phyloP scores from a whole-genome alignment of 2,329 filamentous ascomycete species.

The Thermoascus crustaceus region DNA sequence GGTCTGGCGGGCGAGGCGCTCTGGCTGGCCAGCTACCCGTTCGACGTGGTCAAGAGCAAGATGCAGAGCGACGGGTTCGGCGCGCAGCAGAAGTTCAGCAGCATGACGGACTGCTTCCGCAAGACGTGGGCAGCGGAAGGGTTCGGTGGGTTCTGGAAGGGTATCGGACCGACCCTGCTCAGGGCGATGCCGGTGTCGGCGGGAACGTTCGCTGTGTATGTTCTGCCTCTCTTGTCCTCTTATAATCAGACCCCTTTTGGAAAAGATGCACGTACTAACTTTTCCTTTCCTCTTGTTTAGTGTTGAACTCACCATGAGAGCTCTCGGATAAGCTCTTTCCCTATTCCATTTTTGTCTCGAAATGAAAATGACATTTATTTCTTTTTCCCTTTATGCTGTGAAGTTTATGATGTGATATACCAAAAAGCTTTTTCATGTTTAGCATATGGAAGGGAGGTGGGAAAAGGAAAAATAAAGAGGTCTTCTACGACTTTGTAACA shows the following conservation, averaged over 20 bases:
- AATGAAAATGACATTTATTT: too few species aligned
- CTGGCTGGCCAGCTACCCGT: conserved; percentile 88
- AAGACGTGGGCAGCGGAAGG: conserved; percentile 76
- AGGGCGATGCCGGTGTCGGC: conserved; percentile 96
- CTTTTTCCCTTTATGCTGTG: neutral
- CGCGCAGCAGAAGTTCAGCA: conserved; percentile 59
- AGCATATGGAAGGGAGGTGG: neutral
- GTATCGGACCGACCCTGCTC: conserved; percentile 78
- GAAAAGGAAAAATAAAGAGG: neutral
- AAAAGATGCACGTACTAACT: conserved; percentile 9
- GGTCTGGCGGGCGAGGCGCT: conserved; percentile 88
- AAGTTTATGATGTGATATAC: conserved; percentile 1
- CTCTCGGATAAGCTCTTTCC: conserved; percentile 26
- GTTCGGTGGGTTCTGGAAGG: conserved; percentile 83
- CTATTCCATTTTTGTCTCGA: conserved; percentile 1
- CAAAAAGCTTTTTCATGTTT: neutral
- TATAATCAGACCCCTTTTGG: neutral
- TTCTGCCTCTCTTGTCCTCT: conserved; percentile 9
- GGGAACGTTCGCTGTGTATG: conserved; percentile 82
- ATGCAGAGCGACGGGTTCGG: conserved; percentile 98
- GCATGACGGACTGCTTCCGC: conserved; percentile 81
- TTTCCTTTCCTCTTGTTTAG: too few species aligned
- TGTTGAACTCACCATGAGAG: conserved; percentile 41
- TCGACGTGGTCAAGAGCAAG: conserved; percentile 98
- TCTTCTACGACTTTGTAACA: neutral